Conservation (phyloP, 768 basidiomycete species). For the Amanita pseudoporphyria region DNA sequence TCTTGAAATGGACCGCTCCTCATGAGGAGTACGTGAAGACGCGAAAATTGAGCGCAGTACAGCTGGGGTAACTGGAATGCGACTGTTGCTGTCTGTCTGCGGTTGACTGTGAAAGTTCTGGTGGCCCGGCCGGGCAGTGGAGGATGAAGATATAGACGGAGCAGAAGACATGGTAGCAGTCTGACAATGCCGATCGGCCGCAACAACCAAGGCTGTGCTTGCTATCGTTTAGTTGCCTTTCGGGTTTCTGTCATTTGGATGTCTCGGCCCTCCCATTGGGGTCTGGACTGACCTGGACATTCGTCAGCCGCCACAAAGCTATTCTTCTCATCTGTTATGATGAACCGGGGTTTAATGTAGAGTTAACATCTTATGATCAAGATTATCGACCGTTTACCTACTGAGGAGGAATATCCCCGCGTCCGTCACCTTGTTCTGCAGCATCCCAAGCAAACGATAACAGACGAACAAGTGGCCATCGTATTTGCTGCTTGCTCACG, state of each 20-base stretch:
- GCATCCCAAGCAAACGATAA: slow-evolving; percentile 27
- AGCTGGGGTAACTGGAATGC: slow-evolving; percentile 78
- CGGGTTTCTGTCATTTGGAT: slow-evolving; percentile 8
- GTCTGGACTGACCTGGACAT: slow-evolving; percentile 22
- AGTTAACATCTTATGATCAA: slow-evolving; percentile 40
- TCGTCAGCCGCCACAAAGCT: slow-evolving; percentile 2
- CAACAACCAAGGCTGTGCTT: neutral
- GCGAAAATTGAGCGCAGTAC: slow-evolving; percentile 79
- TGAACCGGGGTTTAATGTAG: neutral
- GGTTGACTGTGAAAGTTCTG: slow-evolving; percentile 24
- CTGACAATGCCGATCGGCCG: slow-evolving; percentile 11
- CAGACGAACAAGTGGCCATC: slow-evolving; percentile 49
- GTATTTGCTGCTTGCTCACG: slow-evolving; percentile 53
- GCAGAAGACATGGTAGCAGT: slow-evolving; percentile 33
- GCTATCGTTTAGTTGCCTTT: neutral
- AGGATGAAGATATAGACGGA: slow-evolving; percentile 40
- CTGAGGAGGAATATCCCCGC: slow-evolving; percentile 45
- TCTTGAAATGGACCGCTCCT: slow-evolving; percentile 77
- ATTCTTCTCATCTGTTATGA: neutral
- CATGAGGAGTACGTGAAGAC: slow-evolving; percentile 70
- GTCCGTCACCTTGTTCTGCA: slow-evolving; percentile 53
- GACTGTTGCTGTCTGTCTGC: slow-evolving; percentile 38
- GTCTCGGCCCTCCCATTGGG: slow-evolving; percentile 9
- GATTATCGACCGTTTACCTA: slow-evolving; percentile 51
- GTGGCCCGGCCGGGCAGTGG: slow-evolving; percentile 29